Evolutionary conservation across 352 stramenopile genomes (phyloP).

Genomic region (Phytophthora pisi): DNA sequence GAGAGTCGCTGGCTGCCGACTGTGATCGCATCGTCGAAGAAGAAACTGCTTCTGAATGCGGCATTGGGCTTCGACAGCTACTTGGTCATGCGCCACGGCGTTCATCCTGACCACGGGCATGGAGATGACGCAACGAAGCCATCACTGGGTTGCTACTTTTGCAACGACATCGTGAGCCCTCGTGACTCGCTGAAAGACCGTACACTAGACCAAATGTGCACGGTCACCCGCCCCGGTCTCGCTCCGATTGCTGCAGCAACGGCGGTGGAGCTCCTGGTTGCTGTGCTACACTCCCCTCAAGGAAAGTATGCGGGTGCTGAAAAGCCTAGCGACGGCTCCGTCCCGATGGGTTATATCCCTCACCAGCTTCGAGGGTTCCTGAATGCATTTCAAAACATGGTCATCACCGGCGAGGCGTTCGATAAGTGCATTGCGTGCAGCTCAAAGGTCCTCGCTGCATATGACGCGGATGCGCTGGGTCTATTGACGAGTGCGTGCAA

Average conservation of each 20-base stretch:
- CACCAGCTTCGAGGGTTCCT: slow-evolving; percentile 97
- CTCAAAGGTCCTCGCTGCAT: slow-evolving; percentile 87
- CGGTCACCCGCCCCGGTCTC: slow-evolving; percentile 97
- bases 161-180: slow-evolving; percentile 98
- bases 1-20: slow-evolving; percentile 99
- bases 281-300: slow-evolving; percentile 93
- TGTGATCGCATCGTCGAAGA: slow-evolving; percentile 92
- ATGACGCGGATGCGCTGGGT: slow-evolving; percentile 49
- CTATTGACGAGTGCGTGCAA: slow-evolving; percentile 75
- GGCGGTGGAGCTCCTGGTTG: slow-evolving; percentile 96
- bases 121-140: slow-evolving; percentile 5
- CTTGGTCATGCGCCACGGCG: slow-evolving; percentile 97
- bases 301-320: slow-evolving; percentile 73
- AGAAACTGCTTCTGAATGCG: slow-evolving; percentile 90
- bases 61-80: slow-evolving; percentile 96
- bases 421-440: slow-evolving; percentile 97
- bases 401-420: slow-evolving; percentile 92
- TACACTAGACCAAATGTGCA: slow-evolving; percentile 99
- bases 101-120: slow-evolving; percentile 25
- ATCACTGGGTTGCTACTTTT: slow-evolving; percentile 98
- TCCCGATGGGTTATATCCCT: slow-evolving; percentile 87
- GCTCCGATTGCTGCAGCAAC: slow-evolving; percentile 92
- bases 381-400: slow-evolving; percentile 87
- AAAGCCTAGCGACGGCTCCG: slow-evolving; percentile 52
- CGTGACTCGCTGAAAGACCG: slow-evolving; percentile 97